phyloP scores from a whole-genome alignment of 257 asterid genomes.

The Paraleonurus japonicus region DNA sequence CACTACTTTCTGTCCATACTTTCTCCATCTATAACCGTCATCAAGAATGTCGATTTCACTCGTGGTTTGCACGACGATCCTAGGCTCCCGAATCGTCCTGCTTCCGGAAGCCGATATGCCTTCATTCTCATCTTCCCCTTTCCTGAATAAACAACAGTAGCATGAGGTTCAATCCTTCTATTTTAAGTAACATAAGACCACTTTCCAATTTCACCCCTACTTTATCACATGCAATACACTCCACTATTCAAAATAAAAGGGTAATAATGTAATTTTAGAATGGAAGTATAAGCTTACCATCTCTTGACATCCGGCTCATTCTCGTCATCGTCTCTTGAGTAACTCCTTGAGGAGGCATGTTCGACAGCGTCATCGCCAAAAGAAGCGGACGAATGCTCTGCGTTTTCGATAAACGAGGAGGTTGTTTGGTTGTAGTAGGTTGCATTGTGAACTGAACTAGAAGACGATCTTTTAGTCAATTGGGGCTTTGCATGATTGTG shows the following conservation, averaged over 20 bases:
- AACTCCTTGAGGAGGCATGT: slow-evolving; percentile 64
- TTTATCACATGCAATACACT: no score
- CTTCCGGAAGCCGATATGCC: slow-evolving; percentile 63
- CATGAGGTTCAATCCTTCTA: not conserved
- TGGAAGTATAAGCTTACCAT: slow-evolving; percentile 47
- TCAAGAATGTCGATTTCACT: slow-evolving; percentile 92
- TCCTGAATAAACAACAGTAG: slow-evolving; percentile 51
- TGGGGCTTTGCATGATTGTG: slow-evolving; percentile 95
- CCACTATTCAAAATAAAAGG: no score
- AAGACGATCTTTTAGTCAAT: slow-evolving; percentile 61
- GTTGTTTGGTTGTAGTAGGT: slow-evolving; percentile 30
- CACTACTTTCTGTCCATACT: slow-evolving; percentile 92
- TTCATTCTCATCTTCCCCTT: slow-evolving; percentile 65
- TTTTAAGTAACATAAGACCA: no score
- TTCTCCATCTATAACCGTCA: slow-evolving; percentile 96
- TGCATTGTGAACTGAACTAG: slow-evolving; percentile 34
- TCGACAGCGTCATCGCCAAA: slow-evolving; percentile 81
- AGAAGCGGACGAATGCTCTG: slow-evolving; percentile 70
- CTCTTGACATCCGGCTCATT: slow-evolving; percentile 71
- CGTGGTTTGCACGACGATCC: slow-evolving; percentile 86
- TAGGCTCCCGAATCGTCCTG: slow-evolving; percentile 73
- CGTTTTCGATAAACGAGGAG: slow-evolving; percentile 30
- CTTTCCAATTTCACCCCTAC: not conserved
- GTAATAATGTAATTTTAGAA: no score
- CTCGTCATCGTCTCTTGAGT: slow-evolving; percentile 66